A percentile compares a stretch with the other conserved stretches of the same genome.
phyloP scores from a whole-genome alignment of 2,329 filamentous ascomycete genomes.

The Ophiostoma perfectum region DNA sequence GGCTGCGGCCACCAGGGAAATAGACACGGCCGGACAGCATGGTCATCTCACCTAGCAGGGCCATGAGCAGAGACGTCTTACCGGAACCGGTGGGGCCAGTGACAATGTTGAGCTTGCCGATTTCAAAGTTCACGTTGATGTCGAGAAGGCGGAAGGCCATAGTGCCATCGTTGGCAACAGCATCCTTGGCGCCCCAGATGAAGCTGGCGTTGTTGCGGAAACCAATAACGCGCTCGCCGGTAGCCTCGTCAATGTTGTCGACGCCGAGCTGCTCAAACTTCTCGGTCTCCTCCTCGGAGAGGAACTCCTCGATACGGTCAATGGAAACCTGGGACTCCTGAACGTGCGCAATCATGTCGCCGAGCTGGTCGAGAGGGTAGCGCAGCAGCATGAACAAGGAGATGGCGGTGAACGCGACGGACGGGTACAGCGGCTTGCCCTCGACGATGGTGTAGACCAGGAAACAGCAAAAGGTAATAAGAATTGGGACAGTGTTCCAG shows the following conservation, averaged over 20 bases:
- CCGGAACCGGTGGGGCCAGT: constrained; percentile 89
- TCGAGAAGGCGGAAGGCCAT: constrained; percentile 79
- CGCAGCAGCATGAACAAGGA: constrained; percentile 92
- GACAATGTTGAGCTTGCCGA: constrained; percentile 86
- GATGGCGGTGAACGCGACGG: constrained; percentile 90
- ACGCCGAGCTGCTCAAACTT: constrained; percentile 82
- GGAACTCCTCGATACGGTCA: constrained; percentile 90
- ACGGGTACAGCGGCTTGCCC: constrained; percentile 81
- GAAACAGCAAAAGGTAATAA: constrained; percentile 97
- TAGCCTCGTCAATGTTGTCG: constrained; percentile 62
- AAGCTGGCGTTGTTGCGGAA: constrained; percentile 73
- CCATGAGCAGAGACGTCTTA: constrained; percentile 95
- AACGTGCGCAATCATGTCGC: constrained; percentile 97
- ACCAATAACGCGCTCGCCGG: constrained; percentile 70
- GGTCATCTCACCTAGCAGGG: constrained; percentile 92
- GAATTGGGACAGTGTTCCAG: constrained; percentile 91
- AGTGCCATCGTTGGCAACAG: constrained; percentile 58
- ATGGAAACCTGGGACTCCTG: constrained; percentile 96
- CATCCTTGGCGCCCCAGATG: constrained; percentile 73
- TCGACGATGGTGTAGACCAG: constrained; percentile 87
- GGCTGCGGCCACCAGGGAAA: constrained; percentile 76
- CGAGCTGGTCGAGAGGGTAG: constrained; percentile 88
- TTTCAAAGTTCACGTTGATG: constrained; percentile 72
- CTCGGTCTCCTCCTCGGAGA: constrained; percentile 89
- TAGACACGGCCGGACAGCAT: constrained; percentile 72